Base-by-base conservation (phyloP, 208 protist species). In the Phytomonas sp. region DNA sequence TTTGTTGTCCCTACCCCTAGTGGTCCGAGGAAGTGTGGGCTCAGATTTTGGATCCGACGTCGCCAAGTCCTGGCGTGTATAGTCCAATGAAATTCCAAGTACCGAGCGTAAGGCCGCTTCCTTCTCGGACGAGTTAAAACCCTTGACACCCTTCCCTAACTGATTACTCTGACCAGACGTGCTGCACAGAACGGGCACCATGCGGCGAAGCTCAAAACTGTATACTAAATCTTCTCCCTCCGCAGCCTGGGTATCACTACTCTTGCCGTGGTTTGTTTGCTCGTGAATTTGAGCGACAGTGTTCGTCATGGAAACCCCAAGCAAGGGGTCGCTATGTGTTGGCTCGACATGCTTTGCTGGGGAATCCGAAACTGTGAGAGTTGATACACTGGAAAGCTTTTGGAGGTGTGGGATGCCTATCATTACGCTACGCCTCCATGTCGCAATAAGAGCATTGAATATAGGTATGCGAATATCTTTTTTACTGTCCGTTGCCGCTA, bases 161-260 rank as follows among this genome's bases (percentile, higher is more conserved):
- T 26, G 46, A 56, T 56, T 56, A 64, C 33, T 9, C 15, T 31
- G 60, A 13, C 31, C 15, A 6, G 28, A 32, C 2, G 36, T 30
- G 15, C 23, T 67, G 23, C 69, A 67, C 29, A 88, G 62, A 26
- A 95, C 75, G 28, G 90, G 90, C 2, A 84, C 76, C 90, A 95
- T 95, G 66, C 90, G 85, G 23, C 90, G 85, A n/a, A 95, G 79
- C 68, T 95, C 90, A 65, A 95, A 95, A 71, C 87, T 93, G 78
- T 95, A 95, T 31, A 90, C 83, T 66, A 46, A 31, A 30, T 68
- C 71, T 67, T 26, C 60, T 20, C 7, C 60, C 30, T 23, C 60
- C 20, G 60, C 60, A 32, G 60, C 60, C 15, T 37, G 60, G 1
- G 20, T 37, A 64, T 32, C 60, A 11, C 5, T 64, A 37, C 28